These are phyloP conservation scores for Suillus clintonianus DNA, from an alignment of 768 basidiomycete species.

Conservation along the genomic window DNA sequence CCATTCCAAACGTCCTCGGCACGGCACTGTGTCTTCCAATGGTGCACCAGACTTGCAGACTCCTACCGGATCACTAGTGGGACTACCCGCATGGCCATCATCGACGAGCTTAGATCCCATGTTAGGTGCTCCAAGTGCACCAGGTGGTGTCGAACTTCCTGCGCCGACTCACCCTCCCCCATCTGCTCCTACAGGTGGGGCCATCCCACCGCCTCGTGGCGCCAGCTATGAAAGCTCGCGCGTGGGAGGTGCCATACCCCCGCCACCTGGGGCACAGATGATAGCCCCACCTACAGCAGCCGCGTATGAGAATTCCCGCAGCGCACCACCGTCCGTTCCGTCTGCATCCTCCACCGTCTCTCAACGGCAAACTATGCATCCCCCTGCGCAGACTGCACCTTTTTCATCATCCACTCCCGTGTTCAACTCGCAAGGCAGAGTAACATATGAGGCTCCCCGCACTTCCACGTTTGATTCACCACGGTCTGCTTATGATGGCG, in stretches of 20 bases:
- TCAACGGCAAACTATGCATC: neutral
- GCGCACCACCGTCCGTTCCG: neutral
- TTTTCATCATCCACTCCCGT: neutral
- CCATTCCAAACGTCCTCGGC: conserved; percentile 28
- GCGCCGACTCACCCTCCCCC: conserved; percentile 5
- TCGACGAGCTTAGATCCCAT: conserved; percentile 31
- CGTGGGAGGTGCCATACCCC: conserved; percentile 9
- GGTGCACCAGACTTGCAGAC: conserved; percentile 20
- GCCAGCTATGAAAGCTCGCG: conserved; percentile 11
- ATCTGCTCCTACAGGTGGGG: conserved; percentile 10
- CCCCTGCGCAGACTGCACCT: neutral
- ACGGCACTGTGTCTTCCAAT: conserved; percentile 28
- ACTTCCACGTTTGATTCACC: neutral
- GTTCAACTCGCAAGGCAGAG: conserved; percentile 2
- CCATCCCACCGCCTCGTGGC: conserved; percentile 12
- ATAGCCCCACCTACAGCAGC: conserved; percentile 13
- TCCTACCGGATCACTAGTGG: conserved; percentile 24
- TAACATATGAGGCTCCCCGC: neutral
- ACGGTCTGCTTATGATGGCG: conserved; percentile 15
- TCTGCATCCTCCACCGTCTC: neutral
- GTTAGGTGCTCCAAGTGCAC: conserved; percentile 33
- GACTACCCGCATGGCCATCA: conserved; percentile 35
- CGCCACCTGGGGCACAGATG: conserved; percentile 21
- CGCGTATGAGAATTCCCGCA: conserved; percentile 3
- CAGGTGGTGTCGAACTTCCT: conserved; percentile 33